Evolutionary conservation across 306 rosid species (phyloP), one percentile per base, ranked within the genome.

Genomic region (Urtica urens): DNA sequence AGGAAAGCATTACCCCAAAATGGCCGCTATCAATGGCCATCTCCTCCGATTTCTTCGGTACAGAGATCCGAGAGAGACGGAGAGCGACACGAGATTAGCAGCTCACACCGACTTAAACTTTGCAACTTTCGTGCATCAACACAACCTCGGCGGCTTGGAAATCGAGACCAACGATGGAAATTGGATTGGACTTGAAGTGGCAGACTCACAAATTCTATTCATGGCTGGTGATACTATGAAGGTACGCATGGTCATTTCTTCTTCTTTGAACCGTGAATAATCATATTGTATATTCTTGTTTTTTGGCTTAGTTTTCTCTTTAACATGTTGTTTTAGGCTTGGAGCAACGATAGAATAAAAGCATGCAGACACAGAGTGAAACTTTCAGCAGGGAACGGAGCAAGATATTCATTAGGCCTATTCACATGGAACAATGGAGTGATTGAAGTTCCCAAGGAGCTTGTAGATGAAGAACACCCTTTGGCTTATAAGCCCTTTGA

Each of bases 261-360:
- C n/a, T n/a, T n/a, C n/a, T n/a, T n/a, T n/a, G n/a, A n/a, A n/a
- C n/a, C n/a, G n/a, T n/a, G n/a, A n/a, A n/a, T n/a, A n/a, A n/a
- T 20, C 24, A 45, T 45, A 20, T 9, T 14, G 4, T 21, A 45
- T 19, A 23, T 23, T 7, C 0, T 20, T 2, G 12, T 17, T 2
- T 20, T 8, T 8, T 13, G 1, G n/a, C 12, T 2, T 18, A 45
- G 0, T 6, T 20, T 19, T 45, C 23, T 1, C 4, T 29, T 20
- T 10, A 7, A 2, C 2, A 24, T 7, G 10, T 50, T 20, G 7
- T 22, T 28, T 18, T 21, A 56, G 61, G 61, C 21, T 4, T 56
- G 61, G 51, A 56, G 61, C 19, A 56, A 56, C 10, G 61, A 56
- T 3, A 42, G 51, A 30, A 43, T 56, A n/a, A 29, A 56, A 43